These are phyloP conservation scores for Trichoderma polysporum DNA, from an alignment of 2,329 filamentous ascomycete species.

Conservation along the genomic window DNA sequence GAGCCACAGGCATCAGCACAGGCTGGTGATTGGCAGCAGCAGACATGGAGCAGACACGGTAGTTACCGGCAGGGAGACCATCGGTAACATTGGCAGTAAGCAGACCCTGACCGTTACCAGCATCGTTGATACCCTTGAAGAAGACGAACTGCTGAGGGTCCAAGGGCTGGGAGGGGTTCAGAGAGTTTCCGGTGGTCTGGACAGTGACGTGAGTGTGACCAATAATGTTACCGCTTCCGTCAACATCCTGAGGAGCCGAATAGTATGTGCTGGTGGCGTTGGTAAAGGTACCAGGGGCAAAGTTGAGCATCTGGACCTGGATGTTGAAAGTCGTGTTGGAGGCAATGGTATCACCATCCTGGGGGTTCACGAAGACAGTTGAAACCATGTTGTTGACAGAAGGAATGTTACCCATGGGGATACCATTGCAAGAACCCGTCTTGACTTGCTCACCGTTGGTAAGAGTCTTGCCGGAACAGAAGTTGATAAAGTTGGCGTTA, in stretches of 20 bases:
- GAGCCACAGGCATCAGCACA: constrained; percentile 64
- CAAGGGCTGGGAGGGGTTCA: constrained; percentile 53
- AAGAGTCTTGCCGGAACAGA: constrained; percentile 53
- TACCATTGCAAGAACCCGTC: constrained; percentile 61
- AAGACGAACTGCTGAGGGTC: constrained; percentile 57
- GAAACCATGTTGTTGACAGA: constrained; percentile 57
- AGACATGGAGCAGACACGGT: constrained; percentile 65
- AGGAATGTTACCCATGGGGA: constrained; percentile 62
- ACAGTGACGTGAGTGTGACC: constrained; percentile 61
- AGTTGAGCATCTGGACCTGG: constrained; percentile 52
- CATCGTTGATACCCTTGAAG: constrained; percentile 67
- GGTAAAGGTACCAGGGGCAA: constrained; percentile 59
- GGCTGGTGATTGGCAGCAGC: constrained; percentile 65
- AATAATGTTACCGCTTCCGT: constrained; percentile 49
- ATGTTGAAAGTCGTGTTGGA: constrained; percentile 53
- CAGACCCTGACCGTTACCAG: constrained; percentile 54
- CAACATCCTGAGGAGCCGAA: constrained; percentile 55
- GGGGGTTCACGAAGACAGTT: constrained; percentile 52
- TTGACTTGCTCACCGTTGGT: constrained; percentile 61
- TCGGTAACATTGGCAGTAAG: constrained; percentile 54
- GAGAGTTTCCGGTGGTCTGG: constrained; percentile 52
- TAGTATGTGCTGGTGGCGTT: constrained; percentile 62
- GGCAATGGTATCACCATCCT: constrained; percentile 49
- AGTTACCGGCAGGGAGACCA: constrained; percentile 62
- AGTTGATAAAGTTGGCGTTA: constrained; percentile 62